Evolutionary conservation across 805 yeast genomes (phyloP).

Genomic region (Yarrowia keelungensis): DNA sequence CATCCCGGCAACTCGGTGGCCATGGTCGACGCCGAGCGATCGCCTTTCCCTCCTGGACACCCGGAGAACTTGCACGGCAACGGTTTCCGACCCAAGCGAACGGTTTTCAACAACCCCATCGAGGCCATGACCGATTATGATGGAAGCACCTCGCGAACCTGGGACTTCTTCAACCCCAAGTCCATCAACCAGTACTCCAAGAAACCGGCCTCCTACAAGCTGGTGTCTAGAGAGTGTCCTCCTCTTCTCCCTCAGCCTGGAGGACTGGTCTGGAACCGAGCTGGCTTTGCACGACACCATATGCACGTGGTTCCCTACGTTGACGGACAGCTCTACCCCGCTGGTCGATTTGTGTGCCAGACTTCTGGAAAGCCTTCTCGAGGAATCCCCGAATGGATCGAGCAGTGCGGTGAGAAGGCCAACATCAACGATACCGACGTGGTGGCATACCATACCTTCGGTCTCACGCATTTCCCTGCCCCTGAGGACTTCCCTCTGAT

Average conservation of each 20-base stretch:
- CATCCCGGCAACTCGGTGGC: conserved; percentile 71
- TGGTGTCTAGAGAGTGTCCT: conserved; percentile 77
- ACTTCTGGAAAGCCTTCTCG: conserved; percentile 47
- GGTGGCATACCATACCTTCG: conserved; percentile 80
- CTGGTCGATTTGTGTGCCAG: conserved; percentile 59
- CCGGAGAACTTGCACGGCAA: conserved; percentile 79
- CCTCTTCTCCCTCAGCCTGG: conserved; percentile 76
- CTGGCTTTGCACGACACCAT: conserved; percentile 76
- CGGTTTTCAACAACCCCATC: conserved; percentile 4
- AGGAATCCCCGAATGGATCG: conserved; percentile 43
- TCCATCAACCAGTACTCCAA: conserved; percentile 71
- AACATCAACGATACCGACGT: conserved; percentile 64
- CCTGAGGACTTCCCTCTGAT: conserved; percentile 90
- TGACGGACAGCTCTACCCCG: conserved; percentile 78
- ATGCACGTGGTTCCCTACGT: conserved; percentile 74
- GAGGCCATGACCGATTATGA: conserved; percentile 70
- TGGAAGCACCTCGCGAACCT: conserved; percentile 67
- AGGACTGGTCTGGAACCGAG: conserved; percentile 78
- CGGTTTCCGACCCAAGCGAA: conserved; percentile 70
- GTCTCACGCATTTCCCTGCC: conserved; percentile 85
- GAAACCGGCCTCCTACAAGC: conserved; percentile 76
- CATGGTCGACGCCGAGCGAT: conserved; percentile 68
- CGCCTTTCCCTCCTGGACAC: conserved; percentile 61
- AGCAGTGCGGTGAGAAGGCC: conserved; percentile 45
- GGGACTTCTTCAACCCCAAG: conserved; percentile 64